These are phyloP conservation scores for Hypomontagnella submonticulosa DNA, from an alignment of 495 filamentous ascomycete species.

Conservation along the genomic window DNA sequence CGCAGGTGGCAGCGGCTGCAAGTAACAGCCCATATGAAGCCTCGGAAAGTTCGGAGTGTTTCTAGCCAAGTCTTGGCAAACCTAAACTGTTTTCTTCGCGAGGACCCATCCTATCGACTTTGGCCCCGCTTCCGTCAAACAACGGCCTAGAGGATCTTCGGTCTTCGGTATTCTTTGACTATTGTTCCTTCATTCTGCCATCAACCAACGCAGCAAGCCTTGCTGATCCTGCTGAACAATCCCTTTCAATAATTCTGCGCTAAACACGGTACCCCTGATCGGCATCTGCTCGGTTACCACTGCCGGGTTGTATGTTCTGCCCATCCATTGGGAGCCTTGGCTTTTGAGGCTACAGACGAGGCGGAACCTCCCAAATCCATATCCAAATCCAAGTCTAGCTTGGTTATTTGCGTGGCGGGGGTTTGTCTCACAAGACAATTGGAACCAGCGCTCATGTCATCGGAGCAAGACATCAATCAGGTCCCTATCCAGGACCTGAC, in stretches of 20 bases:
- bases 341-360: conserved; percentile 21
- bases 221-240: conserved; percentile 35
- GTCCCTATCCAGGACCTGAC: conserved; percentile 61
- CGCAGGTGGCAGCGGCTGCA: background rate
- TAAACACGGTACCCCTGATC: conserved; percentile 31
- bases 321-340: conserved; percentile 39
- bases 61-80: conserved; percentile 22
- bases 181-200: conserved; percentile 27
- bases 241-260: conserved; percentile 25
- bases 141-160: conserved; percentile 42
- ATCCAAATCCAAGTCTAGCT: conserved; percentile 25
- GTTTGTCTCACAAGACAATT: conserved; percentile 28
- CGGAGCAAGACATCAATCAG: conserved; percentile 49
- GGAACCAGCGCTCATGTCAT: conserved; percentile 39
- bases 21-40: too few species aligned
- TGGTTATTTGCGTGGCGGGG: conserved; percentile 35
- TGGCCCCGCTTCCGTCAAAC: conserved; percentile 38
- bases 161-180: conserved; percentile 39
- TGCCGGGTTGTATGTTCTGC: conserved; percentile 13
- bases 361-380: conserved; percentile 22
- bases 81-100: conserved; percentile 1
- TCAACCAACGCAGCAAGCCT: conserved; percentile 19
- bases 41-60: conserved; percentile 44
- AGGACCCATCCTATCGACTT: conserved; percentile 18
- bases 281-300: conserved; percentile 26